Conservation (phyloP, 257 asterid species). For the Solanum chiquidenum region DNA sequence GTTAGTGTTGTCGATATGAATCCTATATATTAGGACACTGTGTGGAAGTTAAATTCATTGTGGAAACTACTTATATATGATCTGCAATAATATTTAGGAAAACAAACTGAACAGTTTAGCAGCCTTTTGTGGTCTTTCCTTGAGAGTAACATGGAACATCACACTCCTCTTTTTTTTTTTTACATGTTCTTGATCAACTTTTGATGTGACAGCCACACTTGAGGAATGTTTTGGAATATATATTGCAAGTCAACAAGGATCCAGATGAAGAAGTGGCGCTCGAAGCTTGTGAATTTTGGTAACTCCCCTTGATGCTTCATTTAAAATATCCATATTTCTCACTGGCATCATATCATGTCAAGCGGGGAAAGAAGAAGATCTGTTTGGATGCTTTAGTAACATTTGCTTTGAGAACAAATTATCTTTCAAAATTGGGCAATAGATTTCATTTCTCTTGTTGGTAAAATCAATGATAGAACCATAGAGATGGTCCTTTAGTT, state of each 20-base stretch:
- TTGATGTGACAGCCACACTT: constrained; percentile 69
- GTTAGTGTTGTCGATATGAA: background rate
- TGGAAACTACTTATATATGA: background rate
- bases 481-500: background rate
- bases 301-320: background rate
- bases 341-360: background rate
- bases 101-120: background rate
- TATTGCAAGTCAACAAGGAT: constrained; percentile 86
- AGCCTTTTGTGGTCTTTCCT: background rate
- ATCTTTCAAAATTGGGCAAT: background rate
- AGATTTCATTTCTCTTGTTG: background rate
- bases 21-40: background rate
- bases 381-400: background rate
- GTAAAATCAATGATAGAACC: background rate
- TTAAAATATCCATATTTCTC: background rate
- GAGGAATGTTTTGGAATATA: constrained; percentile 75
- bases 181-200: constrained; percentile 15
- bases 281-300: constrained; percentile 99
- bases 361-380: background rate
- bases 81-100: background rate
- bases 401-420: background rate
- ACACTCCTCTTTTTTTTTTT: background rate
- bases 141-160: background rate
- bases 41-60: background rate
- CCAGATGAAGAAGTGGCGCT: constrained; percentile 92